These are phyloP conservation scores for Ascochyta clinopodiicola DNA, from an alignment of 2,329 filamentous ascomycete species.

Conservation along the genomic window DNA sequence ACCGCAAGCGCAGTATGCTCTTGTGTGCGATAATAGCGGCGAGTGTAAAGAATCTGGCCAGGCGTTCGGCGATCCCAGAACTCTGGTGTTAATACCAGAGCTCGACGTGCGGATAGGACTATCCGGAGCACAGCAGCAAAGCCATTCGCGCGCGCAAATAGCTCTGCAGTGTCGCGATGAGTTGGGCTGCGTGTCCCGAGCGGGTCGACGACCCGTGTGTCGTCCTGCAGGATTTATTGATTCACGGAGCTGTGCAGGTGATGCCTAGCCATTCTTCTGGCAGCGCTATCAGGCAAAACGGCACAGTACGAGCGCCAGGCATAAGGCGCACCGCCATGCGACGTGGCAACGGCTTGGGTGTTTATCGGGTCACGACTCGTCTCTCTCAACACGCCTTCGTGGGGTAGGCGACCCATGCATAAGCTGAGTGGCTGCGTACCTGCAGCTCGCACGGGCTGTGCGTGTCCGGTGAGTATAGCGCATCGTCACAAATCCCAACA, in stretches of 20 bases:
- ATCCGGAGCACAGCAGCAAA: neutral
- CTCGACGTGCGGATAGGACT: neutral
- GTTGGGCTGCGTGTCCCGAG: neutral
- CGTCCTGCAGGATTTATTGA: slow-evolving; percentile 9
- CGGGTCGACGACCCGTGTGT: too few species aligned
- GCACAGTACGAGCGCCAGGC: slow-evolving; percentile 12
- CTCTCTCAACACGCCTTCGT: neutral
- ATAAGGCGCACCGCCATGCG: neutral
- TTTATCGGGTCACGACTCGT: neutral
- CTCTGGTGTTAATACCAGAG: neutral
- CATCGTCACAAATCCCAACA: neutral
- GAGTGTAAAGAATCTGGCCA: neutral
- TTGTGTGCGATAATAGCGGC: neutral
- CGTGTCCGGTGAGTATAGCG: slow-evolving; percentile 8
- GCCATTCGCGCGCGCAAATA: neutral
- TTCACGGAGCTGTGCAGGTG: slow-evolving; percentile 1
- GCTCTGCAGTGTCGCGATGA: neutral
- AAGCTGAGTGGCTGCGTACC: slow-evolving; percentile 12
- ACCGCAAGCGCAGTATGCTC: neutral
- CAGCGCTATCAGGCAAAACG: slow-evolving; percentile 3
- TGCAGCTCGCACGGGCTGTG: slow-evolving; percentile 3
- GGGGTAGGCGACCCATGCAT: neutral
- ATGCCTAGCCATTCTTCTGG: neutral
- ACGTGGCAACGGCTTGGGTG: slow-evolving; percentile 12
- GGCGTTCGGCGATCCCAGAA: neutral